Percentiles rank a stretch among this genome's conserved stretches.
These are phyloP conservation scores for Boletus rubropictus DNA, from an alignment of 768 basidiomycete species.

Conservation along the genomic window DNA sequence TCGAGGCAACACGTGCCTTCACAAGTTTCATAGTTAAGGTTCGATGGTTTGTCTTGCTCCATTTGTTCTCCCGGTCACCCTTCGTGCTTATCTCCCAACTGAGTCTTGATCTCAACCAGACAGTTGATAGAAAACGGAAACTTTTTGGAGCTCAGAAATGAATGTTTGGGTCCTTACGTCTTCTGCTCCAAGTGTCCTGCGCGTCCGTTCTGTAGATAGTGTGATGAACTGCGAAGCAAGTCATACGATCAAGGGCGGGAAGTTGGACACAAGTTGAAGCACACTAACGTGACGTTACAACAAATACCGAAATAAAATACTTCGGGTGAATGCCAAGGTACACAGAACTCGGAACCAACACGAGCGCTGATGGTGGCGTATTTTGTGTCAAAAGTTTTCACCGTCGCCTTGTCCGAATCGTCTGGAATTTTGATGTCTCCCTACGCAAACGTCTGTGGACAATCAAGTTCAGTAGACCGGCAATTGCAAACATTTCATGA, in stretches of 20 bases:
- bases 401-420: slow-evolving; percentile 36
- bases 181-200: slow-evolving; percentile 1
- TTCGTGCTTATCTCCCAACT: slow-evolving; percentile 20
- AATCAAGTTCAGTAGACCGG: slow-evolving; percentile 3
- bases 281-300: slow-evolving; percentile 7
- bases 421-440: slow-evolving; percentile 65
- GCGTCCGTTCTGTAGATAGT: not conserved
- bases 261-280: slow-evolving; percentile 1
- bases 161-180: slow-evolving; percentile 8
- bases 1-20: slow-evolving; percentile 1
- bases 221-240: slow-evolving; percentile 6
- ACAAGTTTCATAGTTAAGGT: slow-evolving; percentile 13
- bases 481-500: not conserved
- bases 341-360: slow-evolving; percentile 4
- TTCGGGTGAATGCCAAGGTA: slow-evolving; percentile 6
- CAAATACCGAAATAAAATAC: slow-evolving; percentile 26
- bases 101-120: slow-evolving; percentile 10
- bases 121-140: slow-evolving; percentile 4
- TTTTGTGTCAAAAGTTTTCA: slow-evolving; percentile 11
- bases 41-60: slow-evolving; percentile 13
- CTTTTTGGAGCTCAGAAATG: slow-evolving; percentile 11
- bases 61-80: not conserved
- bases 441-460: slow-evolving; percentile 49
- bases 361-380: slow-evolving; percentile 4
- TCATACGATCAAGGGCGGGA: slow-evolving; percentile 11